These are phyloP conservation scores for Albizia julibrissin DNA, from an alignment of 306 rosid species.

Conservation along the genomic window DNA sequence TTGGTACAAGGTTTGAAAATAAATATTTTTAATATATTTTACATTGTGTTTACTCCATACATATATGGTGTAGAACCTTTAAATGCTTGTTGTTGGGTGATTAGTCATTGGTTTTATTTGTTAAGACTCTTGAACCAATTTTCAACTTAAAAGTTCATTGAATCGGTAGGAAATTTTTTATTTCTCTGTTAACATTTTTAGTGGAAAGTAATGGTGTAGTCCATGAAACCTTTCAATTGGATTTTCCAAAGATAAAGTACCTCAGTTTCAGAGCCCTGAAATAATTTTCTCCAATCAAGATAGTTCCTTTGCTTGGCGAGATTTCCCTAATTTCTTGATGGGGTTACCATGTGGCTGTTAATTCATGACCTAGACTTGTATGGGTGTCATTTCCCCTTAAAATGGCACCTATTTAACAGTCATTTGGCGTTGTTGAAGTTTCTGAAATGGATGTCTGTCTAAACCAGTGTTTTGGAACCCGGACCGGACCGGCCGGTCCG, in stretches of 20 bases:
- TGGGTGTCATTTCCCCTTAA: not conserved
- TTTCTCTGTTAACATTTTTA: not conserved
- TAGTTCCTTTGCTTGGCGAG: not conserved
- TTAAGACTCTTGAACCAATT: conserved; percentile 9
- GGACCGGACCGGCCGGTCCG: too few species aligned
- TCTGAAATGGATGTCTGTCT: not conserved
- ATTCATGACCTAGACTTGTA: not conserved
- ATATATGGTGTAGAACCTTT: conserved; percentile 1
- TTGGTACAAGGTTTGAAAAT: conserved; percentile 87
- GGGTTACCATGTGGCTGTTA: not conserved
- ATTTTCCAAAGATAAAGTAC: not conserved
- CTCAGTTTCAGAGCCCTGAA: not conserved
- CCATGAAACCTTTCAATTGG: not conserved
- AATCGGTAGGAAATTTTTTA: not conserved
- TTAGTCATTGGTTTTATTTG: conserved; percentile 22
- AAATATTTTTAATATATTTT: conserved; percentile 21
- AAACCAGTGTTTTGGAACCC: too few species aligned
- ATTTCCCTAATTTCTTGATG: not conserved
- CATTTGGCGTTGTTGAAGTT: not conserved
- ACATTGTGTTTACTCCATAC: conserved; percentile 8
- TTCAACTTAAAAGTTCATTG: not conserved
- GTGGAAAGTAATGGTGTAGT: not conserved
- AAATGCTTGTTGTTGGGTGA: not conserved
- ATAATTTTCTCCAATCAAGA: not conserved
- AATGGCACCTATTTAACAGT: not conserved